phyloP scores from a whole-genome alignment of 139 green algal species.

The Micractinium sp. region DNA sequence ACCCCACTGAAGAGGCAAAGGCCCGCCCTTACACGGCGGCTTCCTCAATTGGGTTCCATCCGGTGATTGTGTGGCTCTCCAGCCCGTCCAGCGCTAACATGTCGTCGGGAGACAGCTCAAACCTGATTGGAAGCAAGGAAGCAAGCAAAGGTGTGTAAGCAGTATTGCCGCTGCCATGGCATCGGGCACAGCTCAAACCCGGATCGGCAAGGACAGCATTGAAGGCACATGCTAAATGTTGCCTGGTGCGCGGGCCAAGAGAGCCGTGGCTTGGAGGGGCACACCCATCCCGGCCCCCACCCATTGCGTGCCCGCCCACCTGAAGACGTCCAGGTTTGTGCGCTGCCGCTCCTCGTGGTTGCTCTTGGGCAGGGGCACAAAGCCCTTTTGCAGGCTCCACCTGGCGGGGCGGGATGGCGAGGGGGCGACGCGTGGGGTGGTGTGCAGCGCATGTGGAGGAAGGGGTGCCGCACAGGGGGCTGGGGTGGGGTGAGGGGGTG shows the following conservation, averaged over 20 bases:
- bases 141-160: too few relatives aligned
- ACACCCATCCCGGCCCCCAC: neutral
- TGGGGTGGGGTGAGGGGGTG: neutral
- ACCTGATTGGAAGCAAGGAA: neutral
- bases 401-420: slow-evolving; percentile 17
- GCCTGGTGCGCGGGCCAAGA: neutral
- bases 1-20: too few relatives aligned
- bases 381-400: slow-evolving; percentile 77
- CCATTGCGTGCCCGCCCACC: neutral
- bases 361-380: slow-evolving; percentile 72
- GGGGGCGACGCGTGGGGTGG: neutral
- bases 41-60: slow-evolving; percentile 59
- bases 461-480: neutral
- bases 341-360: slow-evolving; percentile 54
- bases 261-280: neutral
- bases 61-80: slow-evolving; percentile 56
- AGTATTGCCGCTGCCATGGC: too few relatives aligned
- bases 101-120: slow-evolving; percentile 38
- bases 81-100: slow-evolving; percentile 53
- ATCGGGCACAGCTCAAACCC: too few relatives aligned
- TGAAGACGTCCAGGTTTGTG: slow-evolving; percentile 59
- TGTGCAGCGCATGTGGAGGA: neutral
- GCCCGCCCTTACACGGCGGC: slow-evolving; percentile 42
- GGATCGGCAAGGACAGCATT: too few relatives aligned
- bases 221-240: neutral